Evolutionary conservation across 2,329 filamentous ascomycete species (phyloP).

Genomic region (Mycosphaerella arachidis): DNA sequence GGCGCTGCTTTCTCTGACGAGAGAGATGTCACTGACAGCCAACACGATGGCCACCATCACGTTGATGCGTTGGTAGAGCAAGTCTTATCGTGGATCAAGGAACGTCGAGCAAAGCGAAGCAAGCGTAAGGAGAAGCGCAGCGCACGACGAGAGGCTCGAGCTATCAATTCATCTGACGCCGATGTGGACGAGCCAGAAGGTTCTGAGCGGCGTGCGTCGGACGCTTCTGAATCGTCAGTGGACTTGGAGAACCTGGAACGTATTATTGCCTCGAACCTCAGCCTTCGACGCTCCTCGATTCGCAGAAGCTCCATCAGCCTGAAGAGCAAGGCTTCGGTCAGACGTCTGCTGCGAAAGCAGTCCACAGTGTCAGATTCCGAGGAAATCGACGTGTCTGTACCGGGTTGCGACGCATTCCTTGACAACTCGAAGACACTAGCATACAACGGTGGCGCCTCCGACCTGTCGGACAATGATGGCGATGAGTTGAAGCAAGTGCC

Average conservation of each 20-base stretch:
- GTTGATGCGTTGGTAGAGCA: constrained; percentile 48
- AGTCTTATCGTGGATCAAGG: constrained; percentile 76
- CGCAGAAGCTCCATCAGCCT: constrained; percentile 16
- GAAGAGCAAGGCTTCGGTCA: constrained; percentile 24
- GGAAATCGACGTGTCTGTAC: constrained; percentile 78
- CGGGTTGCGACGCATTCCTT: constrained; percentile 74
- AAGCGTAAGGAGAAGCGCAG: constrained; percentile 35
- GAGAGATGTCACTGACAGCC: constrained; percentile 7
- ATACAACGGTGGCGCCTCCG: constrained; percentile 57
- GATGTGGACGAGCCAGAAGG: not conserved
- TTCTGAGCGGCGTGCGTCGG: constrained; percentile 15
- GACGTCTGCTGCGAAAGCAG: constrained; percentile 35
- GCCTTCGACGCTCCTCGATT: constrained; percentile 25
- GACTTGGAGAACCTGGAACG: constrained; percentile 76
- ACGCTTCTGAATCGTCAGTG: constrained; percentile 20
- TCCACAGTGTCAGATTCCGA: constrained; percentile 67
- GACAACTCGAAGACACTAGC: constrained; percentile 88
- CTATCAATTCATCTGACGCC: not conserved
- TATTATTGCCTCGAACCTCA: constrained; percentile 64
- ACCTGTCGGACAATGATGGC: constrained; percentile 47
- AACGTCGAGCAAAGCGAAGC: constrained; percentile 66
- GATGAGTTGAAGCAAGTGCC: constrained; percentile 22
- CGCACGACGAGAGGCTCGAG: constrained; percentile 5
- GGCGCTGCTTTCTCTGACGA: constrained; percentile 3
- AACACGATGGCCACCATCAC: constrained; percentile 12